Evolutionary conservation across 208 protist genomes (phyloP).

Genomic region (Porcisia hertigi): DNA sequence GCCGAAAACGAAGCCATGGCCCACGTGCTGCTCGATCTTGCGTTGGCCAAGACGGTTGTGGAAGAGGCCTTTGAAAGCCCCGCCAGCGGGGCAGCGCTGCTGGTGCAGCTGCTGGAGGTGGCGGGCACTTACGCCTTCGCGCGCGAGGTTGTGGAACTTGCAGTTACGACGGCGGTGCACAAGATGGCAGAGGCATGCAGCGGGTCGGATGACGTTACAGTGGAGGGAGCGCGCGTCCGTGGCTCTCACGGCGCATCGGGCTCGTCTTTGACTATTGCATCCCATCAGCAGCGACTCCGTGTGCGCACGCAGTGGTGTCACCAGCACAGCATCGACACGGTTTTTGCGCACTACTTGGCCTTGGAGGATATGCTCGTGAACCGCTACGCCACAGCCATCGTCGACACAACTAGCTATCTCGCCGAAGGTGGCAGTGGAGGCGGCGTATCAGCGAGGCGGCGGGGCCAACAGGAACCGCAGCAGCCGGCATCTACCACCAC

Average conservation of each 20-base stretch:
- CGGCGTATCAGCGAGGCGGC: neutral
- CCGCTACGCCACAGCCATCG: slow-evolving; percentile 19
- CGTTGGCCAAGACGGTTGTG: slow-evolving; percentile 64
- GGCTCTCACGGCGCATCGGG: neutral
- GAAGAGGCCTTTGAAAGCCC: slow-evolving; percentile 67
- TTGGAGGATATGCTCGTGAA: slow-evolving; percentile 35
- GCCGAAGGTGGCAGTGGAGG: slow-evolving; percentile 15
- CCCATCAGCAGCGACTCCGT: slow-evolving; percentile 27
- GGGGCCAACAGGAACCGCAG: slow-evolving; percentile 3
- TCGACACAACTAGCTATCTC: slow-evolving; percentile 34
- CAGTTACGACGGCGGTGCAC: slow-evolving; percentile 21
- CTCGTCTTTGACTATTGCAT: slow-evolving; percentile 22
- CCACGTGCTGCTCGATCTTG: slow-evolving; percentile 67
- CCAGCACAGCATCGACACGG: slow-evolving; percentile 22
- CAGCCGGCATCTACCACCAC: neutral
- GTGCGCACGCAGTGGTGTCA: slow-evolving; percentile 28
- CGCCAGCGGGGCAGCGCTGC: slow-evolving; percentile 47
- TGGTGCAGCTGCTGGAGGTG: slow-evolving; percentile 43
- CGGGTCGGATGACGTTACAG: slow-evolving; percentile 7
- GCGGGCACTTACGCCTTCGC: slow-evolving; percentile 54
- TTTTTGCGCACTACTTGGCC: slow-evolving; percentile 24
- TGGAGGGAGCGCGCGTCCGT: neutral
- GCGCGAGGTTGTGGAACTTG: slow-evolving; percentile 35
- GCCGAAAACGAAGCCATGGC: slow-evolving; percentile 65
- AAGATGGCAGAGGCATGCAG: slow-evolving; percentile 44